phyloP scores from a whole-genome alignment of 495 filamentous ascomycete genomes.

The Penicillium simplicissimum region DNA sequence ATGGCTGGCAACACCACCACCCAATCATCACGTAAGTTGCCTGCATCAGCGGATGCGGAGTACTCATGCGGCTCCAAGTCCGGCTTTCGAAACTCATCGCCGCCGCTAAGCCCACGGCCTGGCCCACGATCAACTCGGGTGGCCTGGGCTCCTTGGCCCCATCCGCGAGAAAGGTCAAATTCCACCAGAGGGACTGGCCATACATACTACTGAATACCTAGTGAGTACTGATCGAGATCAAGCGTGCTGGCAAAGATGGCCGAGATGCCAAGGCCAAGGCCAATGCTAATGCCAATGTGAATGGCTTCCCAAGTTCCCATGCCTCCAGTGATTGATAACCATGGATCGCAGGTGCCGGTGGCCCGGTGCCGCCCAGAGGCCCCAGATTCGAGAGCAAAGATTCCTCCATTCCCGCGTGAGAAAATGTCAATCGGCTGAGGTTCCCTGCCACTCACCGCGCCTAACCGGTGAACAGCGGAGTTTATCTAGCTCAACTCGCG shows the following conservation, averaged over 20 bases:
- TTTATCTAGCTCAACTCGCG: background rate
- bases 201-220: no score
- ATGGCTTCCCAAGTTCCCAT: no score
- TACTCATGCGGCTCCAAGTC: slow-evolving; percentile 12
- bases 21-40: background rate
- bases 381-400: no score
- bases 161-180: background rate
- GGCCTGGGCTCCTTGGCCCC: background rate
- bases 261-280: background rate
- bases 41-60: background rate
- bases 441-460: background rate
- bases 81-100: background rate
- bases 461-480: background rate
- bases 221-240: background rate
- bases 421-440: background rate
- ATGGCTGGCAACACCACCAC: background rate
- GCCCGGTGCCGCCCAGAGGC: no score
- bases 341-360: background rate
- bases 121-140: background rate
- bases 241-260: background rate
- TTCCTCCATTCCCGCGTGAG: background rate
- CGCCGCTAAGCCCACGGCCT: background rate
- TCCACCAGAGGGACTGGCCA: background rate
- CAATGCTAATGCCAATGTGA: background rate
- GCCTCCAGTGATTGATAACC: background rate